phyloP scores from a whole-genome alignment of 2,329 filamentous ascomycete species.

The Podosphaera xanthii region DNA sequence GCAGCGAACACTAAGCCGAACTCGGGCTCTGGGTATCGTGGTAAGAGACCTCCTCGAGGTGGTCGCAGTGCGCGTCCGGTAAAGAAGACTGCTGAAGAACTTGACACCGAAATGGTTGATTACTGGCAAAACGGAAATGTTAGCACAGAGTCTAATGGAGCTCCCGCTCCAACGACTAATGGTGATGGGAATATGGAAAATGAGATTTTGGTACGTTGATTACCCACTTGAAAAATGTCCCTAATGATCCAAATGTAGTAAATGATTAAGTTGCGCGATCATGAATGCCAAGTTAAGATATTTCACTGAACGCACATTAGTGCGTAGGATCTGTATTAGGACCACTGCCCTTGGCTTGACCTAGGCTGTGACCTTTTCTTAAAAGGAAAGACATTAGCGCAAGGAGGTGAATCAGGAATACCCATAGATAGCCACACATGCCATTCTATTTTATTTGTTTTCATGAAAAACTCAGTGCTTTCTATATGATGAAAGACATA shows the following conservation, averaged over 20 bases:
- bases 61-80: slow-evolving; percentile 38
- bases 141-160: slow-evolving; percentile 24
- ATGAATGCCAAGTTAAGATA: neutral
- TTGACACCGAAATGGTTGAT: slow-evolving; percentile 93
- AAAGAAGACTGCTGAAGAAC: slow-evolving; percentile 83
- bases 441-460: neutral
- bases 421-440: neutral
- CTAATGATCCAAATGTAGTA: neutral
- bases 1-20: slow-evolving; percentile 57
- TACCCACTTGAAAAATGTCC: neutral
- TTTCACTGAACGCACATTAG: neutral
- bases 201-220: slow-evolving; percentile 24
- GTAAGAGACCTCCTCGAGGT: slow-evolving; percentile 16
- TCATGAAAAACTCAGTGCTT: neutral
- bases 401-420: neutral
- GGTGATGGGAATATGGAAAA: slow-evolving; percentile 44
- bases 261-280: neutral
- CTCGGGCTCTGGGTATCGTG: slow-evolving; percentile 24
- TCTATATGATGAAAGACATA: neutral
- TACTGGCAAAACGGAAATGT: slow-evolving; percentile 45
- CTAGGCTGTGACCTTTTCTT: neutral
- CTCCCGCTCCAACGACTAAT: slow-evolving; percentile 13
- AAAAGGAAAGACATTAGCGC: neutral
- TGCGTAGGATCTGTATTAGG: neutral
- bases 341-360: neutral